phyloP scores from a whole-genome alignment of 441 rosid species.

The Pelargonium citronellum region DNA sequence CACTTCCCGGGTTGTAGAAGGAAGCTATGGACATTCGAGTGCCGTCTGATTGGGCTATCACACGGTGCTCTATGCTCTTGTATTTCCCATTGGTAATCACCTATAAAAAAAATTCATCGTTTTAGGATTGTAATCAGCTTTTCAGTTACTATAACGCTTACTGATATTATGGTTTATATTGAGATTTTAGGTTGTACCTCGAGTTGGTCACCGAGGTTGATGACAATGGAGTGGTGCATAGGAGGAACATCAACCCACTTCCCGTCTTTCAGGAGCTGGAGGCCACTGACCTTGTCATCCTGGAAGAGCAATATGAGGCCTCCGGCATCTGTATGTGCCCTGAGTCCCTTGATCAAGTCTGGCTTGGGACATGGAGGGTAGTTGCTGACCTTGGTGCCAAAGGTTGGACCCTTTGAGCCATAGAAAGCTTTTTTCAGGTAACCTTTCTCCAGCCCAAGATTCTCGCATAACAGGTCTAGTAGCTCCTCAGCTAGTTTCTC shows the following conservation, averaged over 20 bases:
- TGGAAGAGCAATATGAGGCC: conserved; percentile 84
- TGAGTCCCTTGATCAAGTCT: conserved; percentile 72
- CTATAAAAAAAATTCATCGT: conserved; percentile 23
- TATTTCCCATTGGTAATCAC: conserved; percentile 89
- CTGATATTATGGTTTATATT: not conserved
- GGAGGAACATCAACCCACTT: conserved; percentile 88
- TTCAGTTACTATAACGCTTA: not conserved
- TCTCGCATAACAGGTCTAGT: conserved; percentile 72
- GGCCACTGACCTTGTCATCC: conserved; percentile 80
- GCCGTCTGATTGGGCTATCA: conserved; percentile 66
- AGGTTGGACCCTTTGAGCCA: conserved; percentile 67
- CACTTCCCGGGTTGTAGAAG: conserved; percentile 86
- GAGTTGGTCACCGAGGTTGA: conserved; percentile 89
- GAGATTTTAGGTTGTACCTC: conserved; percentile 47
- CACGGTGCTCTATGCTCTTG: conserved; percentile 82
- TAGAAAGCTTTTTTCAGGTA: conserved; percentile 59
- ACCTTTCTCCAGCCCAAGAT: conserved; percentile 77
- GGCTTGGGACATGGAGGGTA: conserved; percentile 94
- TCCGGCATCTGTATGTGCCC: conserved; percentile 94
- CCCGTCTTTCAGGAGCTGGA: conserved; percentile 84
- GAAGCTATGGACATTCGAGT: conserved; percentile 87
- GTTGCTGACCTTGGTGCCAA: conserved; percentile 86
- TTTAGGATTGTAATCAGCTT: too few species aligned
- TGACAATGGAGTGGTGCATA: conserved; percentile 78
- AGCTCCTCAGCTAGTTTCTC: conserved; percentile 85